Conservation (phyloP, 1,139 yeast species). For the Yamadazyma buinensis region DNA sequence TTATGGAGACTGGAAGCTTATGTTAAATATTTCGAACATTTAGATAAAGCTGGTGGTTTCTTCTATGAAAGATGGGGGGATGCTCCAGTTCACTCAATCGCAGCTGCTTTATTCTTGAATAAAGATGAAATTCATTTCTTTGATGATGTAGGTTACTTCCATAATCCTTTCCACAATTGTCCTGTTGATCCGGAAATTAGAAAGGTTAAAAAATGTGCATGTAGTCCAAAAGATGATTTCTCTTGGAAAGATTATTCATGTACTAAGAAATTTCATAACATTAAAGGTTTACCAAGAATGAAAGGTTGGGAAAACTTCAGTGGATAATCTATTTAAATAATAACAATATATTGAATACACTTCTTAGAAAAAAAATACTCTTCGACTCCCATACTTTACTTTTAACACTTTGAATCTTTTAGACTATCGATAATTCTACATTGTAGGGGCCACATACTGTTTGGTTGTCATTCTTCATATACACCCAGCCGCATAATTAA, state of each 20-base stretch:
- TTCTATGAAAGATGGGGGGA: constrained; percentile 94
- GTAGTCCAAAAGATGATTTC: constrained; percentile 73
- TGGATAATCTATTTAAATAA: constrained; percentile 15
- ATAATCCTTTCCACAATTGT: constrained; percentile 74
- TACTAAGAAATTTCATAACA: constrained; percentile 65
- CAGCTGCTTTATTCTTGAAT: constrained; percentile 72
- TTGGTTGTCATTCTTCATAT: too few relatives aligned
- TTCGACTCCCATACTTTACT: too few relatives aligned
- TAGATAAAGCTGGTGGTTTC: constrained; percentile 81
- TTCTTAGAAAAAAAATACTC: too few relatives aligned
- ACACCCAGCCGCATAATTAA: too few relatives aligned
- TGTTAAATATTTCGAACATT: constrained; percentile 59
- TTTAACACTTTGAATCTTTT: too few relatives aligned
- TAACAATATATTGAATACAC: too few relatives aligned
- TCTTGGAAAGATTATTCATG: constrained; percentile 88
- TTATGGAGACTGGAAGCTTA: constrained; percentile 76
- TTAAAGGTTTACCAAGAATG: constrained; percentile 63
- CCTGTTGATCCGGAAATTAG: constrained; percentile 61
- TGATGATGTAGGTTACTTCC: constrained; percentile 80
- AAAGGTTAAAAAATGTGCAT: constrained; percentile 57
- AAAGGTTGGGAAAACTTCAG: constrained; percentile 69
- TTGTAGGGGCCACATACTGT: too few relatives aligned
- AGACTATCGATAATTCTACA: too few relatives aligned
- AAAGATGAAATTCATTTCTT: constrained; percentile 69
- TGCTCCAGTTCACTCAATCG: constrained; percentile 87